Base-by-base conservation (phyloP, 2,329 filamentous ascomycete species). In the Microsporum canis region DNA sequence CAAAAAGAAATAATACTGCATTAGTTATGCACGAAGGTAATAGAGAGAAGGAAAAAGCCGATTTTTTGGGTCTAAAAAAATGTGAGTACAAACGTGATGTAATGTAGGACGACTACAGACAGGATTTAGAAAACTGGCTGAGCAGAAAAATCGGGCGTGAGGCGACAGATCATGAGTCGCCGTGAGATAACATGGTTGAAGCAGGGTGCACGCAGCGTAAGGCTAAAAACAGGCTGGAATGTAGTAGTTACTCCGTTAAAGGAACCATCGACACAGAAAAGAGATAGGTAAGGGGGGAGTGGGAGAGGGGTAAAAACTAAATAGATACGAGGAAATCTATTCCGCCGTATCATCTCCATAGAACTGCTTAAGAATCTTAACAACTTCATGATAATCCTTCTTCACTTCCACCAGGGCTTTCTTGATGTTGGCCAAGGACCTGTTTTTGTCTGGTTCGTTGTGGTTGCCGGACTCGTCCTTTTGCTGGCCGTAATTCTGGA, bases 401-500 rank as follows among this genome's bases (percentile, higher is more conserved):
- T 91, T 91, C 63, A 90, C 88, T 53, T 82, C 78, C 55, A 78
- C 77, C 64, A 97, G 81, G 5, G 86, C 89, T 51, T 84, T 82
- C 66, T 79, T 79, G 69, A 95, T 89, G 63, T 83, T 84, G 64
- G 82, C 75, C 39, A 96, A 79, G 68, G 87, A 90, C 57, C 84
- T 77, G 2, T 84, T 78, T 63, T 86, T 80, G 68, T 95, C 84
- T 1, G 79, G 77, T 71, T 89, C 85, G 61, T 84, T 80, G 45
- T 79, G 77, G 4, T 79, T 81, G 47, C 91, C 91, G 49, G 88
- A 86, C 63, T 89, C 83, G 67, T 92, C 91, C 75, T 91, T 89
- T 69, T 83, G 80, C 69, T 88, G 88, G 66, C 92, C 92, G 72
- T 86, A 95, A 71, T 95, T 88, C 75, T 99, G 92, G 69, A 99